Conservation (phyloP, 139 green algal genomes). For the Trebouxia sp. region DNA sequence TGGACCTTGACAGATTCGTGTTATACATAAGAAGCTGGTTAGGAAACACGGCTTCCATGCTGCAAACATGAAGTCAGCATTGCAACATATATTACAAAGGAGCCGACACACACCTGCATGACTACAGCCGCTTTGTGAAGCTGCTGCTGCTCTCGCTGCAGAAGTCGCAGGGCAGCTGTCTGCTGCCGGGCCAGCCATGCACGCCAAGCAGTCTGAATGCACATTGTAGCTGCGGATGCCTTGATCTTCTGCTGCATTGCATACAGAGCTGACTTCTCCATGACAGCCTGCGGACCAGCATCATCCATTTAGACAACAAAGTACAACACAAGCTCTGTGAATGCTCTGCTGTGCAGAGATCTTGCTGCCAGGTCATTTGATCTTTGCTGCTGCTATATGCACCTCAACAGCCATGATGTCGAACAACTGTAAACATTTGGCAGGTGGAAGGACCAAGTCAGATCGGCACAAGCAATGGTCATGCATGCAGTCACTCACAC, state of each 20-base stretch:
- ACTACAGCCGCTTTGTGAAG: not conserved
- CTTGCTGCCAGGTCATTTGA: too few species aligned
- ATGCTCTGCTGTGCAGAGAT: too few species aligned
- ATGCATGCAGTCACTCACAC: too few species aligned
- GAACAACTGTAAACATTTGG: too few species aligned
- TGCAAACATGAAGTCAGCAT: too few species aligned
- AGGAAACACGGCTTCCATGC: not conserved
- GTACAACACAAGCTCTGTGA: too few species aligned
- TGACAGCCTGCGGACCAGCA: not conserved
- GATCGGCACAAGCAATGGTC: too few species aligned
- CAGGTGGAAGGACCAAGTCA: too few species aligned
- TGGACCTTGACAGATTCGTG: too few species aligned
- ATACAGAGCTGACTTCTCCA: not conserved
- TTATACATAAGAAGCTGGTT: too few species aligned
- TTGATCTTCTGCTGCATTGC: not conserved
- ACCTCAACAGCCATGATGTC: too few species aligned
- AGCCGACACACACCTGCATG: not conserved
- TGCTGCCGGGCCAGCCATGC: not conserved
- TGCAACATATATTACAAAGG: not conserved
- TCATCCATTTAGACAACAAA: not conserved
- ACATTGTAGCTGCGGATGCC: not conserved
- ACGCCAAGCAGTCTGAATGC: conserved; percentile 19
- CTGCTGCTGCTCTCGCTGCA: not conserved
- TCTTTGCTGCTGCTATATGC: too few species aligned
- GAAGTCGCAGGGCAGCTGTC: not conserved